Evolutionary conservation across 495 filamentous ascomycete species (phyloP), one percentile per base, ranked within the genome.

Genomic region (Tuber brumale): DNA sequence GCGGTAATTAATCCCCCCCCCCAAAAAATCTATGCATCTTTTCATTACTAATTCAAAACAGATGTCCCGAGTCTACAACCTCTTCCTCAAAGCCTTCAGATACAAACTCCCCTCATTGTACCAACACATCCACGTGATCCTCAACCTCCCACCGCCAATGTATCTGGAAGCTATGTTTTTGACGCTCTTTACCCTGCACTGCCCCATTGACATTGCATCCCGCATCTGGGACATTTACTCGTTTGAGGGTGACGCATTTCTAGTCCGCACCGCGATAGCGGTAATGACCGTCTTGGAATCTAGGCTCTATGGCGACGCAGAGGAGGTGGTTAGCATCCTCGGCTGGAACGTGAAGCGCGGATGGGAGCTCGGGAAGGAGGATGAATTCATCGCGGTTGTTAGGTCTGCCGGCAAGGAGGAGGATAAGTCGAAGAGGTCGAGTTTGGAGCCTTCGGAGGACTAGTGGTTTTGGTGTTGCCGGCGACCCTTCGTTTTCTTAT

Each of bases 181-280:
- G 14, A 84, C 85, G 46, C 84, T 90, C 19, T 89, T 89, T 77
- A 89, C 89, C 3, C 77, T 83, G n/a, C 85, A 87, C 70, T 83
- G 89, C 23, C 86, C 86, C 41, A 84, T 97, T 4, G 95, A 97
- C 77, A 88, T 91, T 72, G 89, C 89, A 19, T 90, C 90, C 43
- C 88, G 95, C 18, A 86, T 98, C 6, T 97, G 93, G 94, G 95
- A 99, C 82, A 92, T 97, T 41, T 95, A 93, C 86, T 91, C 95
- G 3, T 97, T 98, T 75, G 95, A 99, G 83, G 94, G 94, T 4
- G 95, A 98, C 80, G 87, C 89, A 14, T 87, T 94, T 21, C 86
- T 97, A 18, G 89, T 97, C 37, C 88, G 95, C 3, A 90, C 92
- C 0, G 92, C 89, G 0, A 90, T 97, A 8, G 95, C 91, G 5